Evolutionary conservation across 495 filamentous ascomycete genomes (phyloP), one percentile per base, ranked within the genome.

Genomic region (Penicilliopsis zonata): DNA sequence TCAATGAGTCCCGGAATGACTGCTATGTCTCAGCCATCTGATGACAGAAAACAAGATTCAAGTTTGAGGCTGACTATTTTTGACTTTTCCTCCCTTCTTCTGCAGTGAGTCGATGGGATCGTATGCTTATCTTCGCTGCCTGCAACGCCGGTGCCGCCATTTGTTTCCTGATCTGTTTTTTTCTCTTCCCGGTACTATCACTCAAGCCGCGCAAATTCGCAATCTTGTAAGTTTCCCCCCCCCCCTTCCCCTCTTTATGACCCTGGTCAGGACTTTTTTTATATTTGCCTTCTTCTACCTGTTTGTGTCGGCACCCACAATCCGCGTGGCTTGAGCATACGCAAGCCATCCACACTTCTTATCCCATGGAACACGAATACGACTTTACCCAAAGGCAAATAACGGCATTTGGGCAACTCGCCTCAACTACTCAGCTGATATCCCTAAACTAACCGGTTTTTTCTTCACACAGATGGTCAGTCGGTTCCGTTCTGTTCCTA

Each of bases 61-160:
- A 6, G n/a, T 7, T 24, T 25, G 41, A 36, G 23, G 42, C 42
- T 44, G 32, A 44, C 33, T 35, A 8, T 14, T 35, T 34, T 31
- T 40, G 20, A 23, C 18, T 39, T 22, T 32, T 32, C 30, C 42
- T n/a, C n/a, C n/a, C n/a, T n/a, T n/a, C n/a, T n/a, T n/a, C 34
- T 40, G 57, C 56, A 98, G 90, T 98, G 65, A 94, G 85, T 55
- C 75, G 90, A 53, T 96, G 90, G 90, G 90, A 98, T 58, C 82
- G 90, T 30, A 57, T 96, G 50, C 66, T 98, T 46, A 73, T 95
- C 35, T 98, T 96, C 52, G 78, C 70, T 34, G 86, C 76, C 44
- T 93, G 92, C 65, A 95, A 94, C 51, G 52, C 94, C 41, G 88
- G 80, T 31, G 88, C 90, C 32, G 67, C 82, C 38, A 83, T 80